Conservation (phyloP, 2,329 filamentous ascomycete genomes). For the Trichoderma sp. region DNA sequence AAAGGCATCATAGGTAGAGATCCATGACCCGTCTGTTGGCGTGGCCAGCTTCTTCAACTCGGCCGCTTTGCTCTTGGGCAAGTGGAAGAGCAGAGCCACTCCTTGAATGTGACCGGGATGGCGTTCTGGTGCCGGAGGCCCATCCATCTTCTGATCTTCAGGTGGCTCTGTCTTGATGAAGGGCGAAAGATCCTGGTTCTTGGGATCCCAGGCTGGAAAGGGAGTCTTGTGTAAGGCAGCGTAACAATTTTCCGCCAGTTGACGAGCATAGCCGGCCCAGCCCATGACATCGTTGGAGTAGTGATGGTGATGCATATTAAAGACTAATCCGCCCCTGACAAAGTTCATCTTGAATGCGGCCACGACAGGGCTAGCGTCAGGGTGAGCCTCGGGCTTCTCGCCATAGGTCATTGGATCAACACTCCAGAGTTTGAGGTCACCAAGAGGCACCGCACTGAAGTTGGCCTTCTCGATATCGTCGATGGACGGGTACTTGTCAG, state of each 20-base stretch:
- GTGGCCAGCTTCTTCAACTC: conserved; percentile 13
- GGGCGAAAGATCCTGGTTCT: background rate
- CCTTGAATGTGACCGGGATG: background rate
- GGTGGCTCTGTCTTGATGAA: background rate
- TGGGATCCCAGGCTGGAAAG: conserved; percentile 1
- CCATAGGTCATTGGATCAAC: conserved; percentile 20
- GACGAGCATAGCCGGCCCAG: background rate
- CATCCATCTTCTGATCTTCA: conserved; percentile 7
- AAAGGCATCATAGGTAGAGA: conserved; percentile 22
- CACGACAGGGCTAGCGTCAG: background rate
- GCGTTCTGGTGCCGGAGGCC: background rate
- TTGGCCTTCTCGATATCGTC: conserved; percentile 14
- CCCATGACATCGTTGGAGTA: conserved; percentile 15
- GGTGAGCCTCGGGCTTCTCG: background rate
- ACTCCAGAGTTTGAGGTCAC: conserved; percentile 21
- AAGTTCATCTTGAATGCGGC: conserved; percentile 21
- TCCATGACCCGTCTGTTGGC: conserved; percentile 3
- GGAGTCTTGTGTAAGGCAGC: background rate
- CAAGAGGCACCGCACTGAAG: background rate
- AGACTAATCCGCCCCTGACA: background rate
- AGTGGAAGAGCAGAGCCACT: background rate
- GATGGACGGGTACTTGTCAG: conserved; percentile 18
- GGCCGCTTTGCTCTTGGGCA: conserved; percentile 9
- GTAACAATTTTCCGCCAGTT: conserved; percentile 13
- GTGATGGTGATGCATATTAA: conserved; percentile 10